Evolutionary conservation across 2,329 filamentous ascomycete genomes (phyloP).

Genomic region (Arachnomyces sp.): DNA sequence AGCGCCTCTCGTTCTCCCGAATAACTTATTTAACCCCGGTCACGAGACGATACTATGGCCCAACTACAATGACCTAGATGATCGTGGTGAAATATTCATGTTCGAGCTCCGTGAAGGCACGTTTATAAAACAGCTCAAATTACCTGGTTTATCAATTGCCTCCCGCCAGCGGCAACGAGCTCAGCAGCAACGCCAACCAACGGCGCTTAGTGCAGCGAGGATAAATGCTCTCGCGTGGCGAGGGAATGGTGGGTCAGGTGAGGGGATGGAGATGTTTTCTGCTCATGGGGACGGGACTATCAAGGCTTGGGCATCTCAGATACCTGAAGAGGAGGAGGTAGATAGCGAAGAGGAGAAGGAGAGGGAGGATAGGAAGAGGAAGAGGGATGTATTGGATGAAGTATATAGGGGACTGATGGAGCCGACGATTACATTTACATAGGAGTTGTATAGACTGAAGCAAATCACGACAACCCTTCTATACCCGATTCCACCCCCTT

Average conservation of each 20-base stretch:
- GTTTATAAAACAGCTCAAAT: conserved; percentile 61
- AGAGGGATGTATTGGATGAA: conserved; percentile 70
- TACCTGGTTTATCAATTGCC: conserved; percentile 46
- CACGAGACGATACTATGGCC: conserved; percentile 70
- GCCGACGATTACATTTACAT: conserved; percentile 57
- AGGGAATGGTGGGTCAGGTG: conserved; percentile 49
- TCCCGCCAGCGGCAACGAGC: conserved; percentile 27
- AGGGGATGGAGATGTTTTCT: conserved; percentile 65
- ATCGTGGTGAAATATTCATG: conserved; percentile 60
- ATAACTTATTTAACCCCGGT: conserved; percentile 45
- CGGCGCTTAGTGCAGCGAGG: conserved; percentile 48
- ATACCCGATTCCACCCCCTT: too few relatives aligned
- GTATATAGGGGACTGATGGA: conserved; percentile 71
- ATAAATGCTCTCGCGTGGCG: conserved; percentile 72
- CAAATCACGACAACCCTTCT: too few relatives aligned
- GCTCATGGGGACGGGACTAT: conserved; percentile 79
- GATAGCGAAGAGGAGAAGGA: conserved; percentile 43
- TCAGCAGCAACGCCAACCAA: conserved; percentile 34
- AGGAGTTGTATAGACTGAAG: too few relatives aligned
- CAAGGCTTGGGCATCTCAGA: conserved; percentile 62
- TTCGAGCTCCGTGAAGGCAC: conserved; percentile 72
- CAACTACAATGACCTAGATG: conserved; percentile 62
- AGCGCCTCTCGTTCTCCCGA: conserved; percentile 56
- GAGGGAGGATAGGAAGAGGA: conserved; percentile 49
- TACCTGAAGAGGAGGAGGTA: conserved; percentile 44